Percentiles rank a stretch among this genome's conserved stretches.
These are phyloP conservation scores for Secale cereale DNA, from an alignment of 176 grass and related monocot species.

Conservation along the genomic window DNA sequence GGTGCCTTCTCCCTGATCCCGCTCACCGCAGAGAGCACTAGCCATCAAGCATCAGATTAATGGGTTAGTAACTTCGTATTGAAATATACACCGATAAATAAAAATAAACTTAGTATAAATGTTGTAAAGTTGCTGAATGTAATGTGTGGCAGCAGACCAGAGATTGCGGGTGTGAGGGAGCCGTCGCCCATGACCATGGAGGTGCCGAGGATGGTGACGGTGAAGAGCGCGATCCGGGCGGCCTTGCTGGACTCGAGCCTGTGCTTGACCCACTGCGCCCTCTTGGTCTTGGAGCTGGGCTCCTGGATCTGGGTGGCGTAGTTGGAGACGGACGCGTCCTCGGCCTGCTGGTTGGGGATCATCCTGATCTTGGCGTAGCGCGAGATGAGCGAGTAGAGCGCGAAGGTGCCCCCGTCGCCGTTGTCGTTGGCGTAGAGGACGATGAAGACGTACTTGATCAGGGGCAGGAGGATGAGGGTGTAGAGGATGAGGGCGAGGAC, in stretches of 20 bases:
- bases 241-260: constrained; percentile 42
- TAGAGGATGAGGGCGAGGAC: constrained; percentile 80
- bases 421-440: constrained; percentile 76
- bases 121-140: too few relatives aligned
- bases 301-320: constrained; percentile 42
- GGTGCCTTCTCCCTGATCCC: constrained; percentile 63
- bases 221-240: constrained; percentile 48
- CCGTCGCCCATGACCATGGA: constrained; percentile 82
- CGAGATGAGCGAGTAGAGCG: constrained; percentile 66
- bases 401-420: constrained; percentile 78
- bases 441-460: constrained; percentile 74
- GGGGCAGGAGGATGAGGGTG: constrained; percentile 47
- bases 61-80: too few relatives aligned
- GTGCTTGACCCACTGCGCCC: constrained; percentile 47
- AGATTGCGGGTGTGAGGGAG: constrained; percentile 63
- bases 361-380: constrained; percentile 54
- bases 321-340: constrained; percentile 57
- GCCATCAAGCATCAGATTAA: neutral
- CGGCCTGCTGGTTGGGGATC: constrained; percentile 68
- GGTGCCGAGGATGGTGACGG: constrained; percentile 63
- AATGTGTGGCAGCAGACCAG: constrained; percentile 46
- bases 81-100: too few relatives aligned
- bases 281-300: constrained; percentile 31
- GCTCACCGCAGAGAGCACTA: constrained; percentile 60
- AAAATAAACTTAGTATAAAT: too few relatives aligned